Conservation (phyloP, 768 basidiomycete species). For the Tephrocybe sp. region DNA sequence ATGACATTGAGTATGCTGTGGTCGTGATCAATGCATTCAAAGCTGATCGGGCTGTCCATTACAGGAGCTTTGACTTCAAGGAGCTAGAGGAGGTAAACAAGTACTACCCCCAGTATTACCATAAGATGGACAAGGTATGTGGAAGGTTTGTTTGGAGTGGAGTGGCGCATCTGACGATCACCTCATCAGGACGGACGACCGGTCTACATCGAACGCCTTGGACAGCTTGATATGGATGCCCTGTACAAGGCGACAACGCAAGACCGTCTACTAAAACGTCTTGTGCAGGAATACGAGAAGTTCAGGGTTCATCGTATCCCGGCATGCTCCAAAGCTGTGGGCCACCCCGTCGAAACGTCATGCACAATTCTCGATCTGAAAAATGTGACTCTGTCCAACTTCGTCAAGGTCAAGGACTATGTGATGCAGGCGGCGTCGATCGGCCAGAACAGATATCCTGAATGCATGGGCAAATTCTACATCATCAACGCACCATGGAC, state of each 20-base stretch:
- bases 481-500: constrained; percentile 97
- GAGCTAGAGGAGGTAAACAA: constrained; percentile 84
- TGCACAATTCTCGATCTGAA: constrained; percentile 96
- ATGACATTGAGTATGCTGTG: constrained; percentile 59
- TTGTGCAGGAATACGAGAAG: constrained; percentile 93
- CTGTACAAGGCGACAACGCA: constrained; percentile 81
- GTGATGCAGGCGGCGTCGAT: constrained; percentile 72
- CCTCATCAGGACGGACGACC: constrained; percentile 98
- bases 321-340: constrained; percentile 66
- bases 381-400: constrained; percentile 67
- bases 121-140: constrained; percentile 89
- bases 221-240: constrained; percentile 82
- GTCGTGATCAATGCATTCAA: too few relatives aligned
- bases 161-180: too few relatives aligned
- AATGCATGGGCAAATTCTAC: constrained; percentile 97
- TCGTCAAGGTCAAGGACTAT: constrained; percentile 92
- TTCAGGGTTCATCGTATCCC: constrained; percentile 80
- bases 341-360: constrained; percentile 92
- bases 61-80: constrained; percentile 81
- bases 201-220: constrained; percentile 92
- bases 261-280: constrained; percentile 85
- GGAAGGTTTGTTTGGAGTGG: too few relatives aligned
- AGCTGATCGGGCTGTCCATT: background rate
- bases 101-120: constrained; percentile 95
- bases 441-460: constrained; percentile 91